phyloP scores from a whole-genome alignment of 2,329 filamentous ascomycete genomes.

The Cercospora brassicicola region DNA sequence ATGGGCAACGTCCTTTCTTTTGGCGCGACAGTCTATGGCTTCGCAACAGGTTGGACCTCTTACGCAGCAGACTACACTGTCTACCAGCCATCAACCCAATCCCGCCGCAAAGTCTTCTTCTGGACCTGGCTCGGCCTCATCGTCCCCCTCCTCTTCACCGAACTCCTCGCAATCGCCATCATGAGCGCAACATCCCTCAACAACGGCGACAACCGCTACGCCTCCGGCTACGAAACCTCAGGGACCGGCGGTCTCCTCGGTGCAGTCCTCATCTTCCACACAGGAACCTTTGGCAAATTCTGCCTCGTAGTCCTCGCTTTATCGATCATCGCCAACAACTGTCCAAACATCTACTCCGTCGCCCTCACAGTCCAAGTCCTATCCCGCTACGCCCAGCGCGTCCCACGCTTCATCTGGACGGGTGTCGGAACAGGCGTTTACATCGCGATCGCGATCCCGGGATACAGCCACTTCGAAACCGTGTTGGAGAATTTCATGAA shows the following conservation, averaged over 20 bases:
- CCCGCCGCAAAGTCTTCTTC: conserved; percentile 63
- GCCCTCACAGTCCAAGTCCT: conserved; percentile 67
- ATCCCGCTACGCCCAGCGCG: conserved; percentile 56
- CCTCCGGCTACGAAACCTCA: conserved; percentile 55
- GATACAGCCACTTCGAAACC: conserved; percentile 63
- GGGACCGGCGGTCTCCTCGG: conserved; percentile 67
- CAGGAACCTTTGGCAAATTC: conserved; percentile 71
- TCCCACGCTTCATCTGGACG: conserved; percentile 70
- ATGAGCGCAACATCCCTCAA: conserved; percentile 63
- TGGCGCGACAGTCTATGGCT: conserved; percentile 65
- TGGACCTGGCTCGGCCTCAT: conserved; percentile 70
- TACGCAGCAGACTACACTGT: conserved; percentile 79
- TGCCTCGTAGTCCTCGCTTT: conserved; percentile 54
- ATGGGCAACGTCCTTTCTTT: conserved; percentile 65
- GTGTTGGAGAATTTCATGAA: conserved; percentile 70
- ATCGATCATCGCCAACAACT: conserved; percentile 49
- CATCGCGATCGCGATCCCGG: conserved; percentile 68
- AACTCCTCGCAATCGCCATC: conserved; percentile 71
- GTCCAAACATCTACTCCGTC: conserved; percentile 61
- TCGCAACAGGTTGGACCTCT: conserved; percentile 71
- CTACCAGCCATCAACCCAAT: conserved; percentile 67
- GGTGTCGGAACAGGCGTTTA: conserved; percentile 62
- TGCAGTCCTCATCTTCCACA: conserved; percentile 61
- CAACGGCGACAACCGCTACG: conserved; percentile 56
- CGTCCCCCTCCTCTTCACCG: conserved; percentile 69